phyloP scores from a whole-genome alignment of 345 rosid species.

The Eucalyptus fibrosa region DNA sequence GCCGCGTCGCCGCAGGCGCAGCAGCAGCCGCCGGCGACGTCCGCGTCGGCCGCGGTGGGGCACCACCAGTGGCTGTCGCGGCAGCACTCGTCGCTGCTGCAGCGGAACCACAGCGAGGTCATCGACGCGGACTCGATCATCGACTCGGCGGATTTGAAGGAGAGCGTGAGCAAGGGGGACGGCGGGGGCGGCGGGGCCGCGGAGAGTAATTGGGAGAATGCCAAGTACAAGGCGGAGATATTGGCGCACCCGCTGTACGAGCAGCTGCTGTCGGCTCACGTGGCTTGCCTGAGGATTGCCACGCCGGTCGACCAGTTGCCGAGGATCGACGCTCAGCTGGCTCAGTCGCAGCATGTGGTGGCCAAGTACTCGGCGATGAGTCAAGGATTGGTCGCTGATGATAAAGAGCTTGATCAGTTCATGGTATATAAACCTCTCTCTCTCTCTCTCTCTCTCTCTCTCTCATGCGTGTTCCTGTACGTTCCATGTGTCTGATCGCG shows the following conservation, averaged over 20 bases:
- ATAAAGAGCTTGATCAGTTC: slow-evolving; percentile 96
- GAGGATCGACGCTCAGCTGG: slow-evolving; percentile 91
- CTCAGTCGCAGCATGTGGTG: slow-evolving; percentile 91
- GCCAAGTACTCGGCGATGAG: slow-evolving; percentile 69
- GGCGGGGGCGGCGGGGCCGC: slow-evolving; percentile 3
- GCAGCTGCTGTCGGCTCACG: slow-evolving; percentile 88
- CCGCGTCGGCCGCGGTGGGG: slow-evolving; percentile 16
- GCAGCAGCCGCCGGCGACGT: not conserved
- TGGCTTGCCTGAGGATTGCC: slow-evolving; percentile 77
- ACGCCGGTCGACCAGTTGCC: slow-evolving; percentile 97
- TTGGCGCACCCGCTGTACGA: slow-evolving; percentile 83
- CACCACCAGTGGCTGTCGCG: slow-evolving; percentile 76
- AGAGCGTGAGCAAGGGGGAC: slow-evolving; percentile 25
- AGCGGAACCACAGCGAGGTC: slow-evolving; percentile 30
- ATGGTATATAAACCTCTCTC: slow-evolving; percentile 33
- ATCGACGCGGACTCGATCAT: slow-evolving; percentile 29
- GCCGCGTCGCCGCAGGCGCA: slow-evolving; percentile 1
- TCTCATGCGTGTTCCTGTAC: not conserved
- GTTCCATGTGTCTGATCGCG: not conserved
- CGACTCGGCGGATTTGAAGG: slow-evolving; percentile 4
- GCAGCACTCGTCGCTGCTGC: slow-evolving; percentile 23
- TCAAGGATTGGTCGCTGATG: slow-evolving; percentile 60
- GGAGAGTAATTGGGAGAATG: slow-evolving; percentile 74
- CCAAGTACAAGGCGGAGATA: slow-evolving; percentile 78
- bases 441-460: not conserved